phyloP scores from a whole-genome alignment of 495 filamentous ascomycete species.

The Letharia columbiana region DNA sequence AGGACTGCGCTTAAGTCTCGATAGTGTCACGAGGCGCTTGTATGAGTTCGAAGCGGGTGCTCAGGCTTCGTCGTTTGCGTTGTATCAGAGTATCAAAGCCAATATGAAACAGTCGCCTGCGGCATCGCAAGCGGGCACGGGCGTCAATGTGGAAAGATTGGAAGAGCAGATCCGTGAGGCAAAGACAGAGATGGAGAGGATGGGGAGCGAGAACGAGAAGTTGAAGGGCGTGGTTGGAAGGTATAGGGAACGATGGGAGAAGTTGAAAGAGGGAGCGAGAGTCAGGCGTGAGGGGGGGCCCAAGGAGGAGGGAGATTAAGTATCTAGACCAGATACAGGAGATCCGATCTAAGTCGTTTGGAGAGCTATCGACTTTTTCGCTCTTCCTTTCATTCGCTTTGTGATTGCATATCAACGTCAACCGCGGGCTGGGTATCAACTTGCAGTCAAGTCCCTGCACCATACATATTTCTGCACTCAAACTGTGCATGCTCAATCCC shows the following conservation, averaged over 20 bases:
- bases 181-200: slow-evolving; percentile 43
- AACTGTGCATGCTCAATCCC: not conserved
- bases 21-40: slow-evolving; percentile 68
- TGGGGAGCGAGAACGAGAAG: slow-evolving; percentile 58
- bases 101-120: slow-evolving; percentile 41
- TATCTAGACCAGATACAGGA: not conserved
- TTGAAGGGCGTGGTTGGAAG: slow-evolving; percentile 53
- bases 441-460: not conserved
- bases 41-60: slow-evolving; percentile 79
- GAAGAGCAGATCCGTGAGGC: slow-evolving; percentile 42
- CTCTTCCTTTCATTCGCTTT: not conserved
- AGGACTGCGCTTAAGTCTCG: slow-evolving; percentile 61
- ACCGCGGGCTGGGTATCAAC: not conserved
- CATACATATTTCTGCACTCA: not conserved
- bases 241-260: slow-evolving; percentile 75
- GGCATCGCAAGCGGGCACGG: slow-evolving; percentile 28
- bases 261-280: slow-evolving; percentile 75
- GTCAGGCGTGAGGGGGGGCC: slow-evolving; percentile 43
- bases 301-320: slow-evolving; percentile 7
- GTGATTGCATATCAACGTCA: not conserved
- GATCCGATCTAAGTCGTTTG: not conserved
- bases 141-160: slow-evolving; percentile 33
- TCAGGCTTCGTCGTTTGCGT: slow-evolving; percentile 68
- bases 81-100: slow-evolving; percentile 70
- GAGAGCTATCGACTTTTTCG: not conserved